Base-by-base conservation (phyloP, 2,329 filamentous ascomycete species). In the Verticillium tricorpus region DNA sequence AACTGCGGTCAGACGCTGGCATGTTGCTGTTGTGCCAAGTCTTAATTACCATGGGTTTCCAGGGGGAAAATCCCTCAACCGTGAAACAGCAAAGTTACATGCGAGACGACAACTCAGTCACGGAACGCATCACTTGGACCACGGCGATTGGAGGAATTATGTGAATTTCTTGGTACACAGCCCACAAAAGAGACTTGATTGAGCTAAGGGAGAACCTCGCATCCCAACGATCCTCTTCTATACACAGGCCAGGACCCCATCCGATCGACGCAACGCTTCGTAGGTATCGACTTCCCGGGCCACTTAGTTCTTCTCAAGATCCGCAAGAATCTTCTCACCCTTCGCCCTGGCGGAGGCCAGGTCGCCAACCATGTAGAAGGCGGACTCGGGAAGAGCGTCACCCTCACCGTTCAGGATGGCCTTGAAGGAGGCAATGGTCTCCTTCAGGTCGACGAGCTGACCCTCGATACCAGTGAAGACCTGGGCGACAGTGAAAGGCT, bases 261-360 rank as follows among this genome's bases (percentile, higher is more conserved):
- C 52, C 58, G 45, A 52, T 59, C 62, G 64, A 62, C 62, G 62
- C 61, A 57, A 57, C 56, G 54, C 54, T 56, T 56, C 54, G 54
- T 62, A 61, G 63, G 63, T 64, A 65, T 65, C 63, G 61, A 61
- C 57, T 60, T 64, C 62, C 57, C 57, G 60, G 58, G 60, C 60
- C 62, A 52, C 60, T 64, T 65, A 64, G 62, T 64, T 65, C 57
- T 82, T 80, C 79, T 95, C 91, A 73, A 98, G 86, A 74, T 98
- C 95, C 73, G 95, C 93, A 78, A 99, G 84, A 86, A 99, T 98
- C 93, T 98, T 97, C 89, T 97, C 93, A 85, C 94, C 95, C 92
- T 99, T 99, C 76, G 85, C 88, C 78, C 91, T 91, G 71, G 93
- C 95, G 68, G 92, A 93, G 72, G 91, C 91, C 72, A 98, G 89